Percentiles rank a stretch among this genome's conserved stretches.
These are phyloP conservation scores for Styphnolobium japonicum DNA, from an alignment of 306 rosid genomes.

Conservation along the genomic window DNA sequence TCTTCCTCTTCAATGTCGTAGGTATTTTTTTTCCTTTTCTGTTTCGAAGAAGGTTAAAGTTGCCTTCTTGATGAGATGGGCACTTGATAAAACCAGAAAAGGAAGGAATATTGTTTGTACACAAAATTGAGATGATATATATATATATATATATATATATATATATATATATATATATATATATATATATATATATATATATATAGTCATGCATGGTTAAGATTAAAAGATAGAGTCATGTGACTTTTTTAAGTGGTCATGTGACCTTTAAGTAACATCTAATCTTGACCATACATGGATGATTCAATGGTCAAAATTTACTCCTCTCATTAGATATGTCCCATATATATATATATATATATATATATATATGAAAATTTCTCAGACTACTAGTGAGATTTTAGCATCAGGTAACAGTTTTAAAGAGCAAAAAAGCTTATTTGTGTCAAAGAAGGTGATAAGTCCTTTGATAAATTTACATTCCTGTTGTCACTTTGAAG, in stretches of 20 bases:
- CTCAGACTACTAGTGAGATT: background rate
- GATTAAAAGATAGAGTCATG: too few relatives aligned
- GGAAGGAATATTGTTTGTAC: background rate
- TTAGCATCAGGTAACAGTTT: background rate
- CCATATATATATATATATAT: too few relatives aligned
- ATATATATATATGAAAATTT: too few relatives aligned
- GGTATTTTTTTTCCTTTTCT: conserved; percentile 29
- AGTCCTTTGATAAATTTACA: background rate
- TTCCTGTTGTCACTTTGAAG: background rate
- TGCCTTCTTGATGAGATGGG: background rate
- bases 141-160: too few relatives aligned
- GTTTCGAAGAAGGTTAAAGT: background rate
- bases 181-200: too few relatives aligned
- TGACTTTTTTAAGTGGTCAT: too few relatives aligned
- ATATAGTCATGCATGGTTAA: too few relatives aligned
- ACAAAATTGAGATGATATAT: background rate
- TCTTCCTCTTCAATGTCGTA: conserved; percentile 42
- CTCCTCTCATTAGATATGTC: too few relatives aligned
- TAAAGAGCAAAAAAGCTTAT: background rate
- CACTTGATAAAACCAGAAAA: background rate
- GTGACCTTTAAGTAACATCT: too few relatives aligned
- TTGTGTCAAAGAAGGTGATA: background rate
- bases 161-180: too few relatives aligned
- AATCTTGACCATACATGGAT: too few relatives aligned
- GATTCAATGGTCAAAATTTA: too few relatives aligned